These are phyloP conservation scores for Monilinia laxa DNA, from an alignment of 2,329 filamentous ascomycete genomes.

Conservation along the genomic window DNA sequence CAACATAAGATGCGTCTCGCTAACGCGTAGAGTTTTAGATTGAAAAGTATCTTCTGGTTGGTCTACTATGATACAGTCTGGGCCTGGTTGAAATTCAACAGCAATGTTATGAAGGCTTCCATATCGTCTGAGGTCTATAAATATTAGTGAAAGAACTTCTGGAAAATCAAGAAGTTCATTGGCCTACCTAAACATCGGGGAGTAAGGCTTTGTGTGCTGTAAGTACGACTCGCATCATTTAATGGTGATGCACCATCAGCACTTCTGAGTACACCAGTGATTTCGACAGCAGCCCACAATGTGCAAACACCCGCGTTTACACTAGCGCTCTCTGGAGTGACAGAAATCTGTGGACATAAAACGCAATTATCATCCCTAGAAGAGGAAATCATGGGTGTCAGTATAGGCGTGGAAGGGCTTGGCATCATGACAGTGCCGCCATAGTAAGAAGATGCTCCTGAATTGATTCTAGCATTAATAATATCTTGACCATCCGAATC, in stretches of 20 bases:
- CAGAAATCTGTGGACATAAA: conserved; percentile 37
- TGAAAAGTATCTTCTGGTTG: conserved; percentile 37
- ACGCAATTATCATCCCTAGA: conserved; percentile 25
- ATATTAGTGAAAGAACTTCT: neutral
- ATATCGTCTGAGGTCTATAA: conserved; percentile 29
- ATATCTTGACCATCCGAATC: conserved; percentile 29
- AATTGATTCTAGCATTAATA: conserved; percentile 29
- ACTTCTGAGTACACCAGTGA: conserved; percentile 37
- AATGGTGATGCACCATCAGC: conserved; percentile 28
- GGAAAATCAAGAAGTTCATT: neutral
- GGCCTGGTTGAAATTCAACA: conserved; percentile 35
- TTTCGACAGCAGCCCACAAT: conserved; percentile 42
- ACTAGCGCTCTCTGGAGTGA: conserved; percentile 39
- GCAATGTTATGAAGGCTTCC: conserved; percentile 37
- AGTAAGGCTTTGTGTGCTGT: conserved; percentile 15
- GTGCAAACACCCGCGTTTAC: conserved; percentile 37
- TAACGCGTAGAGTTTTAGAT: conserved; percentile 30
- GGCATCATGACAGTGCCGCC: conserved; percentile 18
- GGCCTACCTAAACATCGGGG: conserved; percentile 16
- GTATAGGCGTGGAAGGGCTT: conserved; percentile 9
- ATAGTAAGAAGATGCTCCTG: conserved; percentile 27
- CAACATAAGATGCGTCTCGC: conserved; percentile 37
- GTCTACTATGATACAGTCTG: conserved; percentile 34
- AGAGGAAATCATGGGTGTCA: neutral
- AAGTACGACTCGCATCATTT: conserved; percentile 6